Conservation (phyloP, 176 grass and related monocot species). For the Guadua angustifolia region DNA sequence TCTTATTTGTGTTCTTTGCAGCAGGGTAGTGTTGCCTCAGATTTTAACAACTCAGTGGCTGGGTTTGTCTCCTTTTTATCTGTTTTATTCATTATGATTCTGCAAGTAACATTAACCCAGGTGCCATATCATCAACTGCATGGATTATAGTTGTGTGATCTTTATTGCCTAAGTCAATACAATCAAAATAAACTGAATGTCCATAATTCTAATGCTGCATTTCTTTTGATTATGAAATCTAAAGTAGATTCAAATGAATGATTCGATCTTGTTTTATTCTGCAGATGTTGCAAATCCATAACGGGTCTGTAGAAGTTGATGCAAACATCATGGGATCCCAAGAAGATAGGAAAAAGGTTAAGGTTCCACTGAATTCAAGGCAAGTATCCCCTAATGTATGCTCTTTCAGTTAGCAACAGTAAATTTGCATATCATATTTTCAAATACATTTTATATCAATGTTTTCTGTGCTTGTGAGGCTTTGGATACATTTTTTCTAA, state of each 20-base stretch:
- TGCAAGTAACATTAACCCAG: not conserved
- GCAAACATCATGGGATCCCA: conserved; percentile 74
- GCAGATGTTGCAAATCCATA: conserved; percentile 90
- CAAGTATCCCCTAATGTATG: conserved; percentile 33
- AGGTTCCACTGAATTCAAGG: conserved; percentile 97
- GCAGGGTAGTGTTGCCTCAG: conserved; percentile 1
- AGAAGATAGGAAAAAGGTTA: conserved; percentile 85
- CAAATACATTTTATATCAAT: conserved; percentile 4
- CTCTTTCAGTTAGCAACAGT: conserved; percentile 5
- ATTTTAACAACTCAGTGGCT: not conserved
- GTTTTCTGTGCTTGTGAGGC: not conserved
- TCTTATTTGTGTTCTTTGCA: not conserved
- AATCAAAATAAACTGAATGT: conserved; percentile 12
- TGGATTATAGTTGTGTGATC: not conserved
- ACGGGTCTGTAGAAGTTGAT: conserved; percentile 93
- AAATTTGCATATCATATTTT: not conserved
- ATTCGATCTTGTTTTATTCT: conserved; percentile 25
- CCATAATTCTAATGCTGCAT: conserved; percentile 15
- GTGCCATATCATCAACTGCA: not conserved
- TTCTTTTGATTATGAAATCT: conserved; percentile 10
- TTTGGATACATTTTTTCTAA: not conserved
- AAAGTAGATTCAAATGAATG: conserved; percentile 14
- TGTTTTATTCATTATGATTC: conserved; percentile 13
- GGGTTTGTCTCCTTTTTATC: not conserved
- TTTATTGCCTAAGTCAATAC: conserved; percentile 19